phyloP scores from a whole-genome alignment of 257 asterid species.

The Penstemon barbatus region DNA sequence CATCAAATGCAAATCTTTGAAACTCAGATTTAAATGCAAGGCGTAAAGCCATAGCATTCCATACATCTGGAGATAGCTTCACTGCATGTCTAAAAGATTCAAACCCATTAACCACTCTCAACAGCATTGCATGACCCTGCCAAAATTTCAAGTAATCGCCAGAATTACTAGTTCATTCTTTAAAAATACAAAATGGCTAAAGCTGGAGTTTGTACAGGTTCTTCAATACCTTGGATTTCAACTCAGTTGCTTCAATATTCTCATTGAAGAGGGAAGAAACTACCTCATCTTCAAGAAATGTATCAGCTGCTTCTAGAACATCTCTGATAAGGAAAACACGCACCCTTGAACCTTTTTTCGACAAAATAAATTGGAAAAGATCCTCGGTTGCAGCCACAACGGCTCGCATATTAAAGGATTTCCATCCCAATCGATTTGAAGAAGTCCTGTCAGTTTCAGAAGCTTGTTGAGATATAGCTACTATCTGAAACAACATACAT shows the following conservation, averaged over 20 bases:
- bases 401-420: conserved; percentile 71
- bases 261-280: conserved; percentile 40
- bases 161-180: not conserved
- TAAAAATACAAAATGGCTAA: not conserved
- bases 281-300: conserved; percentile 63
- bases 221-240: conserved; percentile 50
- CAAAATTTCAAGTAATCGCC: conserved; percentile 10
- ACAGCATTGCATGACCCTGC: conserved; percentile 55
- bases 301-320: conserved; percentile 65
- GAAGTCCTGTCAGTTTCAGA: conserved; percentile 45
- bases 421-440: conserved; percentile 61
- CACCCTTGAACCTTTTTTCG: conserved; percentile 77
- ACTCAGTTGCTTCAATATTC: conserved; percentile 31
- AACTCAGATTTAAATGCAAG: conserved; percentile 64
- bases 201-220: not conserved
- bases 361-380: conserved; percentile 75
- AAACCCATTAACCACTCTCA: conserved; percentile 62
- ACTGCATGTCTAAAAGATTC: conserved; percentile 59
- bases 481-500: conserved; percentile 50
- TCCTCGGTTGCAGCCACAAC: conserved; percentile 95
- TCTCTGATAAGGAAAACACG: conserved; percentile 82
- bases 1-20: conserved; percentile 57
- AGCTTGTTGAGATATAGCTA: conserved; percentile 78
- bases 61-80: conserved; percentile 67
- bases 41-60: conserved; percentile 82